phyloP scores from a whole-genome alignment of 345 rosid genomes.

The Salix caprea region DNA sequence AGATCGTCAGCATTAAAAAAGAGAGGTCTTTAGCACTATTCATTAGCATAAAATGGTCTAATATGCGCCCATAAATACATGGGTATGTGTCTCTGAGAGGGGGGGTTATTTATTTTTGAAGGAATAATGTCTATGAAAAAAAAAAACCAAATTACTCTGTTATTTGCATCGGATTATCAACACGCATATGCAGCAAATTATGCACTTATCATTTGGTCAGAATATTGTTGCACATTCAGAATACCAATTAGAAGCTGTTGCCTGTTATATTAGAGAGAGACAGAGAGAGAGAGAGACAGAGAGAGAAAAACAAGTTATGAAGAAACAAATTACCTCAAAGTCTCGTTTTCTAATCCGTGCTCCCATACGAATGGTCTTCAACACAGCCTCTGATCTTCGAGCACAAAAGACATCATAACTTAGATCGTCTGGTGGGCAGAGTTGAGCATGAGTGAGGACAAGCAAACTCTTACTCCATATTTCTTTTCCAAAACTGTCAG shows the following conservation, averaged over 20 bases:
- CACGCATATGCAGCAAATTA: conserved; percentile 7
- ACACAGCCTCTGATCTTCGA: conserved; percentile 68
- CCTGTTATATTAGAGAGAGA: not conserved
- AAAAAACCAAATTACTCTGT: not conserved
- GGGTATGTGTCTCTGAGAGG: not conserved
- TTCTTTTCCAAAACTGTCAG: conserved; percentile 68
- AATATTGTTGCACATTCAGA: not conserved
- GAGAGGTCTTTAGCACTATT: not conserved
- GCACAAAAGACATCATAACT: conserved; percentile 56
- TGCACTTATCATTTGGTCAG: not conserved
- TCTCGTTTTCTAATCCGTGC: conserved; percentile 53
- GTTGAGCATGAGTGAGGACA: conserved; percentile 82
- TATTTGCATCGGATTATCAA: not conserved
- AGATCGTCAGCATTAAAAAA: too few species aligned
- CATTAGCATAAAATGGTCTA: not conserved
- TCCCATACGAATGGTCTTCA: conserved; percentile 51
- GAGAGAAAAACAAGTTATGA: not conserved
- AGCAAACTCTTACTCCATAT: conserved; percentile 74
- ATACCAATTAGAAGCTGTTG: not conserved
- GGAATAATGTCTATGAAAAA: not conserved
- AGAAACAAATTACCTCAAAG: conserved; percentile 39
- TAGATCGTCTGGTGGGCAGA: conserved; percentile 75
- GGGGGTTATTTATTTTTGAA: not conserved
- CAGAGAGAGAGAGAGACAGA: not conserved
- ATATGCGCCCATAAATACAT: not conserved